Evolutionary conservation across 768 basidiomycete genomes (phyloP).

Genomic region (Butyriboletus loyo): DNA sequence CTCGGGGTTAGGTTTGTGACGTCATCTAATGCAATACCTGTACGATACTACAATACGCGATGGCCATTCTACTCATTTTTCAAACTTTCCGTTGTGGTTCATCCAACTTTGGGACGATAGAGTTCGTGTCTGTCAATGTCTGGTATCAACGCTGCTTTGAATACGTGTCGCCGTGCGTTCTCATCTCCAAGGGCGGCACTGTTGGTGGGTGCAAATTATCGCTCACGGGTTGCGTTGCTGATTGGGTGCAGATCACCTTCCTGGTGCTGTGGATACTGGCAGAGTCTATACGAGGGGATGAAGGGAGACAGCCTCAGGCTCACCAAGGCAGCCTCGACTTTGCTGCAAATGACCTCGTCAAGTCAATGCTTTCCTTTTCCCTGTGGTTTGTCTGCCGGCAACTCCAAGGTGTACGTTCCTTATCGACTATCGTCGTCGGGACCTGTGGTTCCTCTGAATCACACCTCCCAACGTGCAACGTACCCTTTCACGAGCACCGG

Average conservation of each 20-base stretch:
- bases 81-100: background rate
- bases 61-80: background rate
- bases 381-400: constrained; percentile 11
- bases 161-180: background rate
- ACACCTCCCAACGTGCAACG: constrained; percentile 6
- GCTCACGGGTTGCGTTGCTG: background rate
- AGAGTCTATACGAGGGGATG: constrained; percentile 6
- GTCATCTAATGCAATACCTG: constrained; percentile 2
- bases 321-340: constrained; percentile 13
- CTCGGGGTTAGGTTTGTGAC: background rate
- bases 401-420: background rate
- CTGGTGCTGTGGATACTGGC: constrained; percentile 14
- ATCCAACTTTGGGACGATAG: background rate
- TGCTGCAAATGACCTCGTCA: constrained; percentile 19
- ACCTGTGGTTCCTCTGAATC: constrained; percentile 1
- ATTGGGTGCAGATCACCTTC: constrained; percentile 12
- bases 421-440: background rate
- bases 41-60: background rate
- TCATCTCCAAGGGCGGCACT: background rate
- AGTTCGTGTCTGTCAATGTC: background rate
- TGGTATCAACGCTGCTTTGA: background rate
- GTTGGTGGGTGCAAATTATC: constrained; percentile 7
- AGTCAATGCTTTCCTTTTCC: constrained; percentile 14
- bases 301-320: background rate
- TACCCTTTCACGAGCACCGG: constrained; percentile 5